Conservation (phyloP, 2,329 filamentous ascomycete species). For the Fusarium sambucinum region DNA sequence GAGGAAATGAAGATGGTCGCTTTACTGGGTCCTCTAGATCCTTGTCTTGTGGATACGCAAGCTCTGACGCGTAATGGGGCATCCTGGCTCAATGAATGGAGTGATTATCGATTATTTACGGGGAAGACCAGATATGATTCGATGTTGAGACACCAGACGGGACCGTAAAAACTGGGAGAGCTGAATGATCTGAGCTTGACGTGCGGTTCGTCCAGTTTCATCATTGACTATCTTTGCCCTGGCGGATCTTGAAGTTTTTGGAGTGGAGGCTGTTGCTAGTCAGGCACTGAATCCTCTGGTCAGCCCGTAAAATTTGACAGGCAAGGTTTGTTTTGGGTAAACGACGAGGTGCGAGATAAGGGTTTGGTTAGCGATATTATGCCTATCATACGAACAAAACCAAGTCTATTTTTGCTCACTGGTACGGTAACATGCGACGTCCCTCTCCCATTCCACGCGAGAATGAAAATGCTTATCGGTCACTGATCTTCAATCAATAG, state of each 20-base stretch:
- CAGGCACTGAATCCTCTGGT: constrained; percentile 17
- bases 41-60: constrained; percentile 14
- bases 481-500: background rate
- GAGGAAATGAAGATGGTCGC: constrained; percentile 31
- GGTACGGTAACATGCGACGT: background rate
- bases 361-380: background rate
- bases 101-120: constrained; percentile 5
- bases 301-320: constrained; percentile 23
- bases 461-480: background rate
- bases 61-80: constrained; percentile 26
- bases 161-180: background rate
- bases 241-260: constrained; percentile 9
- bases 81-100: background rate
- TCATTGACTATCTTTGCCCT: constrained; percentile 14
- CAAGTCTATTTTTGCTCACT: background rate
- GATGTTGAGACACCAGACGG: background rate
- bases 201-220: background rate
- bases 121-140: background rate
- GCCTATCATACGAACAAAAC: background rate
- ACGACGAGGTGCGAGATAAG: background rate
- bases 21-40: constrained; percentile 22
- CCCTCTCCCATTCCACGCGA: background rate
- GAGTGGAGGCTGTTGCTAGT: constrained; percentile 1
- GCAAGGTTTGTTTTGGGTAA: constrained; percentile 4
- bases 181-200: constrained; percentile 1